Base-by-base conservation (phyloP, 2,329 filamentous ascomycete species). In the Claviceps africana region DNA sequence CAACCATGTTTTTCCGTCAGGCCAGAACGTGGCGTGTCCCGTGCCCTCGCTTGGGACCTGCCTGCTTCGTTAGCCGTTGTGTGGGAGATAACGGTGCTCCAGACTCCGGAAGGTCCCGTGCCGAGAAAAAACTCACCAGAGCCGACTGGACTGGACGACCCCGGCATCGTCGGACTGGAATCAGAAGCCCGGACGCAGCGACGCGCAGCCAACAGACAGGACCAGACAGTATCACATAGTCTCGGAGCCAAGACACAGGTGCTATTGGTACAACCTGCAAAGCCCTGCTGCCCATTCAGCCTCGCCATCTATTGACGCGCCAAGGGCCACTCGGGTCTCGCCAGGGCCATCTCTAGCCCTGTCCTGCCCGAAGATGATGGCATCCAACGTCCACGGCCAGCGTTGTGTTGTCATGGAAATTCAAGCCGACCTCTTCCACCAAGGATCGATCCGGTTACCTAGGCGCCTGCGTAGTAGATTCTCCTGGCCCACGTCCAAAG, bases 251-350 rank as follows among this genome's bases (percentile, higher is more conserved):
- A 43, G 35, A 31, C 13, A 19, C 47, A 5, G 25, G 15, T 25
- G 4, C 17, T 22, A 19, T 21, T 48, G 33, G 35, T 40, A 28
- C 30, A 37, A 33, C 42, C 13, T 43, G 31, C 40, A 28, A 10
- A 22, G n/a, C 4, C 22, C 39, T 25, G 28, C 17, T 44, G 25
- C 43, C n/a, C 28, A 44, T 21, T 45, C 42, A 51, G 49, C 42
- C 49, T 51, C 49, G 49, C 11, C 49, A 53, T 53, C 52, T 53
- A 57, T 57, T 52, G 55, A 56, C 44, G 52, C 55, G 56, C 22
- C 57, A 53, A 59, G 56, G 15, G 21, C 25, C 47, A 50, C 39
- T 43, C 39, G n/a, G 47, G 39, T 35, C 40, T 35, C 13, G 28
- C 30, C 40, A 13, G 19, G 37, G 37, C 17, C 47, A 15, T 25